A percentile compares a stretch with the other conserved stretches of the same genome.
Evolutionary conservation across 371 early-diverging fungal genomes (phyloP).

Genomic region (Gilbertella persicaria): DNA sequence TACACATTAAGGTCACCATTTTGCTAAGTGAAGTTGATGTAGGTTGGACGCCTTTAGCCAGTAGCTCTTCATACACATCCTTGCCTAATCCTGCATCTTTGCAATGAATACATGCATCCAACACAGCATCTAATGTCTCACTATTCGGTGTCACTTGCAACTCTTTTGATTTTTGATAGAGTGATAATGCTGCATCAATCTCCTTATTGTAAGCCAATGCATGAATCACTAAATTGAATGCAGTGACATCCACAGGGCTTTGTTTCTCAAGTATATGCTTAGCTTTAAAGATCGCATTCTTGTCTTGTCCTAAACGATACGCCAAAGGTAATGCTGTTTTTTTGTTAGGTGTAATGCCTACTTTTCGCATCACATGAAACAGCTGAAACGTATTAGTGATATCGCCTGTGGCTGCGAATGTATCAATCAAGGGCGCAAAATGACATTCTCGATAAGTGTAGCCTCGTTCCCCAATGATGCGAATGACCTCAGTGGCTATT

Average conservation of each 20-base stretch:
- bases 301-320: constrained; percentile 25
- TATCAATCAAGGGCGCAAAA: constrained; percentile 66
- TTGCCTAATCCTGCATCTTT: constrained; percentile 51
- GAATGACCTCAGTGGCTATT: constrained; percentile 58
- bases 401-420: constrained; percentile 55
- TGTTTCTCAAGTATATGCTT: constrained; percentile 35
- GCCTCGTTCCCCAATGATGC: constrained; percentile 43
- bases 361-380: constrained; percentile 59
- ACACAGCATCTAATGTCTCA: constrained; percentile 60
- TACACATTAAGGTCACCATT: constrained; percentile 58
- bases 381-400: constrained; percentile 60
- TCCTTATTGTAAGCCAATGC: constrained; percentile 38
- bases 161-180: constrained; percentile 34
- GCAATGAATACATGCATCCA: constrained; percentile 58
- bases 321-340: constrained; percentile 35
- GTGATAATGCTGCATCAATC: constrained; percentile 46
- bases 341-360: constrained; percentile 45
- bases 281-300: constrained; percentile 40
- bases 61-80: constrained; percentile 43
- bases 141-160: constrained; percentile 45
- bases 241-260: constrained; percentile 48
- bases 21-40: constrained; percentile 54
- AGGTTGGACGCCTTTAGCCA: constrained; percentile 36
- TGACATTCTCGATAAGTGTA: constrained; percentile 57
- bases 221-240: constrained; percentile 37